Evolutionary conservation across 2,329 filamentous ascomycete species (phyloP), one percentile per base, ranked within the genome.

Genomic region (Hymenoscyphus albidus): DNA sequence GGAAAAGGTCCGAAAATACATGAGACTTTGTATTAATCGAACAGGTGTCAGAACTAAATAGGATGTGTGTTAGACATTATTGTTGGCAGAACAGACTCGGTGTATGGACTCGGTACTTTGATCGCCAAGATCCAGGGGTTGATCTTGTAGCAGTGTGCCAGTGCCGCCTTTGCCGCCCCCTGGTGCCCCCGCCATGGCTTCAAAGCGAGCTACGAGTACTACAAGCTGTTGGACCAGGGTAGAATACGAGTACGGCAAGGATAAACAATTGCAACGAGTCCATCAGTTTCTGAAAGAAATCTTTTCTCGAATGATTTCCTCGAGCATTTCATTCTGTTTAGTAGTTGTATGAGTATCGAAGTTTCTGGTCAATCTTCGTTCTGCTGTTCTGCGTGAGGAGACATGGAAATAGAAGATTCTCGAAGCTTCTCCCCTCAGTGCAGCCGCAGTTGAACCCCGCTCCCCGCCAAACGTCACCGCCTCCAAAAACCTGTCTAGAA

Each of bases 391-490:
- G 18, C n/a, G 44, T 51, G 44, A 51, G 22, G 27, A 5, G 12
- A 35, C 22, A 12, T 27, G 7, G 22, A 2, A 51, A 18, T 51
- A 9, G 44, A 51, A 51, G 44, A 18, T 51, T 51, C 44, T 51
- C 44, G 44, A 51, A 51, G 44, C 3, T 51, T 51, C 44, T 9
- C 7, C 44, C 44, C 22, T 51, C 10, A 18, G 1, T 51, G 44
- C 22, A 22, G 18, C 22, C 22, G 35, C 5, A 35, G 35, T 10
- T 51, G 27, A 18, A 51, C 44, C 44, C 44, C 44, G 44, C 44
- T 51, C 44, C 44, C 44, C 44, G 22, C 44, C 44, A 51, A 51
- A 51, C 44, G 44, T 51, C 44, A 51, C 44, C 44, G 44, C 44
- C 44, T 51, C 44, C 35, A 10, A 35, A 35, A 35, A 35, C 35